phyloP scores from a whole-genome alignment of 257 asterid species.

The Knoxia roxburghii region DNA sequence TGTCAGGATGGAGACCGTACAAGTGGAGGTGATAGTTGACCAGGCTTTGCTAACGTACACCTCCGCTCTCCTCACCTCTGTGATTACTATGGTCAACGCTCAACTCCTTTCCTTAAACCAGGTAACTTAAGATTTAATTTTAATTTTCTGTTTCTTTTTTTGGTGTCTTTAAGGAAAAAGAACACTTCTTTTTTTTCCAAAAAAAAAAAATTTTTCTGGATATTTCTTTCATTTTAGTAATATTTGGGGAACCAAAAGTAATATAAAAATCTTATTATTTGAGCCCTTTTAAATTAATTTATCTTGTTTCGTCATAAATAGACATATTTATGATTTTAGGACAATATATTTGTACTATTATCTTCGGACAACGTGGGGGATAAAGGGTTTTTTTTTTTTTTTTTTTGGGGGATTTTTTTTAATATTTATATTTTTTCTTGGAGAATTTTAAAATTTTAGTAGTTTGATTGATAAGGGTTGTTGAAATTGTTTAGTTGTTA shows the following conservation, averaged over 20 bases:
- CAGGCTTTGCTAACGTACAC: constrained; percentile 51
- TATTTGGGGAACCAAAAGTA: too few relatives aligned
- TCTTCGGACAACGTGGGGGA: too few relatives aligned
- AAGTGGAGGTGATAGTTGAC: constrained; percentile 43
- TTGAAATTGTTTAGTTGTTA: background rate
- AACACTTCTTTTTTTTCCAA: too few relatives aligned
- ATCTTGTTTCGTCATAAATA: too few relatives aligned
- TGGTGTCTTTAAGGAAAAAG: too few relatives aligned
- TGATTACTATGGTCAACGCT: constrained; percentile 26
- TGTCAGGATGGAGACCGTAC: constrained; percentile 31
- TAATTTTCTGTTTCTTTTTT: background rate
- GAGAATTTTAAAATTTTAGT: background rate
- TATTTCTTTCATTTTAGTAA: too few relatives aligned
- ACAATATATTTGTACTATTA: too few relatives aligned
- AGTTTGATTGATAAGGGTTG: background rate
- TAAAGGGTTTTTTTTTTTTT: too few relatives aligned
- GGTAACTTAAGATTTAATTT: constrained; percentile 15
- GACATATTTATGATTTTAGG: too few relatives aligned
- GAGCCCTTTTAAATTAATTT: background rate
- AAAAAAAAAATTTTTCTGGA: background rate
- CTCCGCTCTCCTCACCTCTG: constrained; percentile 14
- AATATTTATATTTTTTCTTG: too few relatives aligned
- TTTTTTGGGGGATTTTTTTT: too few relatives aligned
- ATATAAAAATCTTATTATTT: too few relatives aligned
- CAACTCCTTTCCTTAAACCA: constrained; percentile 25